These are phyloP conservation scores for Termitomyces sp. DNA, from an alignment of 768 basidiomycete genomes.

Conservation along the genomic window DNA sequence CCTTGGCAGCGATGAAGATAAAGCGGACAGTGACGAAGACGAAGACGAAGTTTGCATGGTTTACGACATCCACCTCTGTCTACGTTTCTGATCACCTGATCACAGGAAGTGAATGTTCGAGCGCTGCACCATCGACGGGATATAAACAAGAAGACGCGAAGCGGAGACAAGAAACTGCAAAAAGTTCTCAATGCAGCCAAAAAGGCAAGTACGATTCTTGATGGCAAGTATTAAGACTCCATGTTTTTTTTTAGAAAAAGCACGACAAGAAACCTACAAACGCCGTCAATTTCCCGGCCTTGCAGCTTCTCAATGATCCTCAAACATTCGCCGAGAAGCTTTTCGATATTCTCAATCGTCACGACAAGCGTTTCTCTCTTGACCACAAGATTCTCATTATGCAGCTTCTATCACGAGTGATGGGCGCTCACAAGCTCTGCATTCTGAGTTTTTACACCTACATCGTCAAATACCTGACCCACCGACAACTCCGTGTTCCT, in stretches of 20 bases:
- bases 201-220: slow-evolving; percentile 40
- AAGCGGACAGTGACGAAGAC: slow-evolving; percentile 68
- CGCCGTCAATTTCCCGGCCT: slow-evolving; percentile 79
- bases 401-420: slow-evolving; percentile 92
- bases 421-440: slow-evolving; percentile 89
- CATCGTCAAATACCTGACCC: slow-evolving; percentile 87
- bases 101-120: slow-evolving; percentile 59
- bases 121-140: slow-evolving; percentile 81
- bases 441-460: slow-evolving; percentile 96
- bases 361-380: slow-evolving; percentile 93
- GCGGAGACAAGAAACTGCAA: slow-evolving; percentile 74
- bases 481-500: slow-evolving; percentile 89
- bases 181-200: slow-evolving; percentile 70
- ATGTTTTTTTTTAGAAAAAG: slow-evolving; percentile 22
- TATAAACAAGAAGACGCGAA: slow-evolving; percentile 89
- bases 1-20: slow-evolving; percentile 80
- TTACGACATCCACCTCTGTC: not conserved
- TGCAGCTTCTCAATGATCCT: slow-evolving; percentile 91
- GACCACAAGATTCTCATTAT: slow-evolving; percentile 97
- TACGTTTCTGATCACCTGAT: slow-evolving; percentile 4
- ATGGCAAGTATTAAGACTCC: not conserved
- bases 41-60: slow-evolving; percentile 42
- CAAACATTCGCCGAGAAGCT: slow-evolving; percentile 95
- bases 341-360: slow-evolving; percentile 72
- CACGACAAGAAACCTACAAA: slow-evolving; percentile 23